These are phyloP conservation scores for Clarireedia monteithiana DNA, from an alignment of 2,329 filamentous ascomycete species.

Conservation along the genomic window DNA sequence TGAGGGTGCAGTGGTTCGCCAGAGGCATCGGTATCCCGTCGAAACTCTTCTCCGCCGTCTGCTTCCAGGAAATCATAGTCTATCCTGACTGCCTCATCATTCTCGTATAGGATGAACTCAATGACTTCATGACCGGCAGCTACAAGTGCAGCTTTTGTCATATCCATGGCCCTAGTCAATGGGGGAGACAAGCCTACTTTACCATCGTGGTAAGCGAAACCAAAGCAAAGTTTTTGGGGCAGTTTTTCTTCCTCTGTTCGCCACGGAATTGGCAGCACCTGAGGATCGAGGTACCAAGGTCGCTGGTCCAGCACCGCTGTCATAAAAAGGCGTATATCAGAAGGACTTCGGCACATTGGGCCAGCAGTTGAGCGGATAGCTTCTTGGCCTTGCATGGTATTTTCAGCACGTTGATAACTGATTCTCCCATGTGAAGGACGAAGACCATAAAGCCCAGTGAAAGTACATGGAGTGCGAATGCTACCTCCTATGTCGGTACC, in stretches of 20 bases:
- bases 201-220: neutral
- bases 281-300: conserved; percentile 24
- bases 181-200: neutral
- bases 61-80: conserved; percentile 1
- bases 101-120: neutral
- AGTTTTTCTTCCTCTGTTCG: neutral
- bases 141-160: neutral
- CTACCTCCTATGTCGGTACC: conserved; percentile 24
- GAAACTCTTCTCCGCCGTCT: conserved; percentile 15
- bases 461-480: neutral
- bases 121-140: neutral
- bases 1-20: conserved; percentile 20
- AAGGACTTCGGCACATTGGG: neutral
- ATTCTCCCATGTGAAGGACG: neutral
- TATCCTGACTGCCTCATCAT: neutral
- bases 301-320: neutral
- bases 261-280: conserved; percentile 23
- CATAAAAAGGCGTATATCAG: neutral
- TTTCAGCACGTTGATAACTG: too few species aligned
- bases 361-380: neutral
- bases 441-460: neutral
- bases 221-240: neutral
- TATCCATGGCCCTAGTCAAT: neutral
- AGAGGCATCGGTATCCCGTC: conserved; percentile 18
- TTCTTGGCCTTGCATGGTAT: neutral